phyloP scores from a whole-genome alignment of 441 rosid species.

The Geranium incanum region DNA sequence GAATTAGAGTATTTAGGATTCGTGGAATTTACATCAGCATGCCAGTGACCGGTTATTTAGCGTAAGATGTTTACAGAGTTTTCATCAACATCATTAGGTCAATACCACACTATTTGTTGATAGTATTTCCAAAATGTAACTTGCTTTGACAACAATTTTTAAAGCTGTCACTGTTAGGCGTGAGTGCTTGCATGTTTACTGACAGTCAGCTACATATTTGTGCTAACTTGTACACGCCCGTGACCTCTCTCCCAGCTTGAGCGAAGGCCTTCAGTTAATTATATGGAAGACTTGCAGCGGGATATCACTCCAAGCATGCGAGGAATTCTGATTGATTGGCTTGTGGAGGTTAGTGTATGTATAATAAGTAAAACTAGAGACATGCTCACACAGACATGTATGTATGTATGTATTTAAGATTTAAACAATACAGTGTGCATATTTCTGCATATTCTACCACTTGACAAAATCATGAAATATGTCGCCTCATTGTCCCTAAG shows the following conservation, averaged over 20 bases:
- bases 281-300: constrained; percentile 39
- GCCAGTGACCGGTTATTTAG: constrained; percentile 7
- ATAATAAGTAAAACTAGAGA: neutral
- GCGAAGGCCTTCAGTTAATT: neutral
- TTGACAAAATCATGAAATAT: neutral
- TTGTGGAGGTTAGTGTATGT: constrained; percentile 50
- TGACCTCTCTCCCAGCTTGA: neutral
- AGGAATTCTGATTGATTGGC: constrained; percentile 65
- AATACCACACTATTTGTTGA: no score
- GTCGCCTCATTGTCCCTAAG: neutral
- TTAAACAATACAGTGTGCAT: neutral
- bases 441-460: neutral
- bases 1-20: neutral
- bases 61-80: neutral
- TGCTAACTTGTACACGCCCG: constrained; percentile 91
- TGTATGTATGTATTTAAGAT: neutral
- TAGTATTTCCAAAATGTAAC: neutral
- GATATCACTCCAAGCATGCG: constrained; percentile 59
- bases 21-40: constrained; percentile 6
- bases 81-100: no score
- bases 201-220: neutral
- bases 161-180: no score
- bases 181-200: no score
- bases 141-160: constrained; percentile 23
- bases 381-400: neutral